phyloP scores from a whole-genome alignment of 257 asterid genomes.

The Ocimum tenuiflorum region DNA sequence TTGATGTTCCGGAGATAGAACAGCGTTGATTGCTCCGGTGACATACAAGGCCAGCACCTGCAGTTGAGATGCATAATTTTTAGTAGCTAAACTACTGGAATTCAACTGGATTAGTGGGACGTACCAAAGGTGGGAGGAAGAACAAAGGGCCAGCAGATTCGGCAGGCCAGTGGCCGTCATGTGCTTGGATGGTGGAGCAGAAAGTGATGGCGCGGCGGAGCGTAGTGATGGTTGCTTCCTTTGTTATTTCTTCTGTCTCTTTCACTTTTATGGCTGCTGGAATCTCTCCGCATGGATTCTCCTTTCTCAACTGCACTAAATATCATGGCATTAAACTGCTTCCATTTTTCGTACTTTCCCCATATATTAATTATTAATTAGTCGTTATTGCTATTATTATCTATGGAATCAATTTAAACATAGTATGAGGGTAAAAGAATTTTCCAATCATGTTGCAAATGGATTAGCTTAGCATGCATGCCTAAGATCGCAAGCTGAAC shows the following conservation, averaged over 20 bases:
- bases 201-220: conserved; percentile 26
- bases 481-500: too few relatives aligned
- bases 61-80: neutral
- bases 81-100: neutral
- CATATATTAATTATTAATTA: too few relatives aligned
- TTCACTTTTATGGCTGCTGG: conserved; percentile 11
- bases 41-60: conserved; percentile 35
- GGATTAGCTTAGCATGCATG: too few relatives aligned
- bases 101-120: neutral
- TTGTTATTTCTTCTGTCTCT: conserved; percentile 14
- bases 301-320: conserved; percentile 9
- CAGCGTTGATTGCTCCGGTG: conserved; percentile 21
- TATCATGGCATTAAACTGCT: too few relatives aligned
- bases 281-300: conserved; percentile 20
- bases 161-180: conserved; percentile 58
- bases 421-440: too few relatives aligned
- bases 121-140: conserved; percentile 39
- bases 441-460: too few relatives aligned
- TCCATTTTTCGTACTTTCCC: too few relatives aligned
- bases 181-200: conserved; percentile 35
- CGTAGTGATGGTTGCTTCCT: conserved; percentile 20
- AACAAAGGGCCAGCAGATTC: conserved; percentile 44
- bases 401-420: too few relatives aligned
- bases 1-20: conserved; percentile 28
- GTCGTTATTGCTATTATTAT: too few relatives aligned